These are phyloP conservation scores for Candida jianshihensis DNA, from an alignment of 805 yeast species.

Conservation along the genomic window DNA sequence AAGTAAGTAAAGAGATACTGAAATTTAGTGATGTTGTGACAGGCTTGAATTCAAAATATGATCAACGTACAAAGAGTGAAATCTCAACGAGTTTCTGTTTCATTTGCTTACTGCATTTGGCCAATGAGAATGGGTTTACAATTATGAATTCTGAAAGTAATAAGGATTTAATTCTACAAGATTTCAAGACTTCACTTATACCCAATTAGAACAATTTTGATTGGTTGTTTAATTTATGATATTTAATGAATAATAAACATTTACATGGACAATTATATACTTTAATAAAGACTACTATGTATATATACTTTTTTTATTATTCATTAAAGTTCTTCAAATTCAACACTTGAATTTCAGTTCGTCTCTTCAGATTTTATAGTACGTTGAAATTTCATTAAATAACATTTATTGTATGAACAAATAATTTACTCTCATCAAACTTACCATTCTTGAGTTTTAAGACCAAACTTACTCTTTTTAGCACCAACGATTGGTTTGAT, in stretches of 20 bases:
- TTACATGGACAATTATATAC: too few relatives aligned
- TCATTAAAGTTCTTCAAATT: too few relatives aligned
- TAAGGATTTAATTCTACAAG: conserved; percentile 15
- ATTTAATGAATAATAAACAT: too few relatives aligned
- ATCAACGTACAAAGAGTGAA: conserved; percentile 49
- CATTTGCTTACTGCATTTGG: conserved; percentile 76
- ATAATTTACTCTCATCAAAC: too few relatives aligned
- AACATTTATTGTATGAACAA: neutral
- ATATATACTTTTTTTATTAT: too few relatives aligned
- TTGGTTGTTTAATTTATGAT: too few relatives aligned
- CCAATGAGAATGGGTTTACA: conserved; percentile 74
- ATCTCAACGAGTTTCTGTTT: conserved; percentile 82
- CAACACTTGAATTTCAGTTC: too few relatives aligned
- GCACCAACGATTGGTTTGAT: conserved; percentile 61
- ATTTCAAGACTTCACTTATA: neutral
- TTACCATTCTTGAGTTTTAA: conserved; percentile 72
- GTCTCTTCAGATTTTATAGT: too few relatives aligned
- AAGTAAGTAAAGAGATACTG: conserved; percentile 6
- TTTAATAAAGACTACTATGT: too few relatives aligned
- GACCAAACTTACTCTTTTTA: conserved; percentile 61
- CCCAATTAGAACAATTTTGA: too few relatives aligned
- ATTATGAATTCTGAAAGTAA: conserved; percentile 35
- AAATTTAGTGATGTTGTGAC: conserved; percentile 42
- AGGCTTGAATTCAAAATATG: conserved; percentile 46
- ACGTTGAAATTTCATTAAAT: too few relatives aligned